Conservation (phyloP, 441 rosid genomes). For the Rhodomyrtus psidioides region DNA sequence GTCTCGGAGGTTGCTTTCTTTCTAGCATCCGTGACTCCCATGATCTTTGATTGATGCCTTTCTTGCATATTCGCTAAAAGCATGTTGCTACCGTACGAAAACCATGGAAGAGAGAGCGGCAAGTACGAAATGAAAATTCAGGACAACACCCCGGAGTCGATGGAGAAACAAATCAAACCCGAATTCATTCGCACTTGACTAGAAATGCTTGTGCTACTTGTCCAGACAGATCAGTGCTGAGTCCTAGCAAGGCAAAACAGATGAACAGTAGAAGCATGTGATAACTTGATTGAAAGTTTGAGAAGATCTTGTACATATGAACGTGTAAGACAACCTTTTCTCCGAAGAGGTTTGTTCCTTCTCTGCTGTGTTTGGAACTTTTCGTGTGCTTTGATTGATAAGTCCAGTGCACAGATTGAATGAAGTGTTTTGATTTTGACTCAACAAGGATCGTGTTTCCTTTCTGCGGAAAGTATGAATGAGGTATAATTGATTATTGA, state of each 20-base stretch:
- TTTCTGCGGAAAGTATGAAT: neutral
- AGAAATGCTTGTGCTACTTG: neutral
- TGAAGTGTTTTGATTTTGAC: neutral
- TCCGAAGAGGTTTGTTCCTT: neutral
- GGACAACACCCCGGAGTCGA: too few species aligned
- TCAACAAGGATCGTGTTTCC: neutral
- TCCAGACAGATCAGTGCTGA: neutral
- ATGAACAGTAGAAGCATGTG: neutral
- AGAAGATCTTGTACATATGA: neutral
- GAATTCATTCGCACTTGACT: neutral
- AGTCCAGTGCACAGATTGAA: neutral
- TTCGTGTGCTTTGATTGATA: neutral
- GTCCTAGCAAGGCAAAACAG: neutral
- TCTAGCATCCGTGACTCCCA: too few species aligned
- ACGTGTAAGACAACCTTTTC: neutral
- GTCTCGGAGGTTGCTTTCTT: too few species aligned
- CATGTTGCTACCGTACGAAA: too few species aligned
- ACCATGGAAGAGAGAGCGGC: too few species aligned
- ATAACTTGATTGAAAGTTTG: neutral
- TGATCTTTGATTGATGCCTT: too few species aligned
- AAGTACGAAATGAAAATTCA: too few species aligned
- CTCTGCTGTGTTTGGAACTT: too few species aligned
- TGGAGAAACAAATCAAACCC: too few species aligned
- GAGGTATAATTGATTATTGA: neutral
- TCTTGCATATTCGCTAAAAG: too few species aligned